phyloP scores from a whole-genome alignment of 352 stramenopile species.

The Phytophthora quininea region DNA sequence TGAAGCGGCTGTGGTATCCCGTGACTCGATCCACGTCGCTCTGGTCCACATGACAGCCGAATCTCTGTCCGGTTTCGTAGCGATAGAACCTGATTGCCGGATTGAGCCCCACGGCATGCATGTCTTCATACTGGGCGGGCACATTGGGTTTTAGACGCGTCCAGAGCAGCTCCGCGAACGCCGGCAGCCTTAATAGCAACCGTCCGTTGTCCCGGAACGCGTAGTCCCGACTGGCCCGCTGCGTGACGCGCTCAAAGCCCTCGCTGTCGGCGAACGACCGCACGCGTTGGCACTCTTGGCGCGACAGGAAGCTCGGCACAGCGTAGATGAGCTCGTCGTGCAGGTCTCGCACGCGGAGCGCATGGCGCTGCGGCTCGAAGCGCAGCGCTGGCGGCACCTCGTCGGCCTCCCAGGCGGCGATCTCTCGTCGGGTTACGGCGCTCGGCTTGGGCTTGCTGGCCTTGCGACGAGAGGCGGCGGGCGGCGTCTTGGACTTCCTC shows the following conservation, averaged over 20 bases:
- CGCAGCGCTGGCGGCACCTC: constrained; percentile 46
- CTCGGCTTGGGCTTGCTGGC: constrained; percentile 8
- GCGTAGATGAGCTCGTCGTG: constrained; percentile 72
- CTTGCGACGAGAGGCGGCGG: constrained; percentile 5
- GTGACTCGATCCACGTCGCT: constrained; percentile 81
- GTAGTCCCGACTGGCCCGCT: constrained; percentile 66
- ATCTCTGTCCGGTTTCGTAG: constrained; percentile 70
- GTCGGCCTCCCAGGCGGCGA: constrained; percentile 29
- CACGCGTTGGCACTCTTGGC: constrained; percentile 62
- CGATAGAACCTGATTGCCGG: constrained; percentile 80
- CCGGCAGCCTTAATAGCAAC: constrained; percentile 63
- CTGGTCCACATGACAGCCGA: constrained; percentile 86
- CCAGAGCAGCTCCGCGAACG: constrained; percentile 75
- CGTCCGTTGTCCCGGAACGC: constrained; percentile 83
- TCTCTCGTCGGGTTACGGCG: constrained; percentile 13
- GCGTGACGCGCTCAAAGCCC: constrained; percentile 72
- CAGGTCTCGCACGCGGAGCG: constrained; percentile 44
- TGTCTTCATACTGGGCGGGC: constrained; percentile 60
- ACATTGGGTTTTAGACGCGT: constrained; percentile 61
- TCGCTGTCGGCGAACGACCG: constrained; percentile 60
- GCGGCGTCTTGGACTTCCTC: constrained; percentile 20
- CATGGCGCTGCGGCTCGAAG: constrained; percentile 46
- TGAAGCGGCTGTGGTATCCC: constrained; percentile 78
- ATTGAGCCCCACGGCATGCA: constrained; percentile 72
- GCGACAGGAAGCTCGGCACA: constrained; percentile 68